phyloP scores from a whole-genome alignment of 2,329 filamentous ascomycete genomes.

The Blumeriella jaapii region DNA sequence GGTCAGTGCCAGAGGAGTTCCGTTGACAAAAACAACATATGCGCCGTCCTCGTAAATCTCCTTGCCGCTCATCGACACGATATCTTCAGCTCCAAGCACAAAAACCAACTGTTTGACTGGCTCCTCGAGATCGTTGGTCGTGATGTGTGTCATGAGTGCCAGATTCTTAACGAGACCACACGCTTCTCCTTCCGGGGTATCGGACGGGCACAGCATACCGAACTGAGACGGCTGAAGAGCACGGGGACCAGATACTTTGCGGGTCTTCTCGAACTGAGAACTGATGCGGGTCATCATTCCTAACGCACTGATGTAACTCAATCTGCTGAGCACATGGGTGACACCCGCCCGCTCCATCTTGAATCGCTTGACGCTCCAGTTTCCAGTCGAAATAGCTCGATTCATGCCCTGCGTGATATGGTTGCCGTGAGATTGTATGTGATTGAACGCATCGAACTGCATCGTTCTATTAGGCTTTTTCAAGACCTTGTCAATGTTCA shows the following conservation, averaged over 20 bases:
- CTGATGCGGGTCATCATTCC: slow-evolving; percentile 99
- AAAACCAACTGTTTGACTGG: slow-evolving; percentile 82
- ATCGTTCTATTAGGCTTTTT: slow-evolving; percentile 87
- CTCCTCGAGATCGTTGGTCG: slow-evolving; percentile 87
- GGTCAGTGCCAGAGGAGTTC: slow-evolving; percentile 83
- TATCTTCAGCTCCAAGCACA: slow-evolving; percentile 72
- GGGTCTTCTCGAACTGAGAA: slow-evolving; percentile 96
- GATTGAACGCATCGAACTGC: slow-evolving; percentile 74
- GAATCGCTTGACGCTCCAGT: slow-evolving; percentile 97
- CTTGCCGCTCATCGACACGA: slow-evolving; percentile 67
- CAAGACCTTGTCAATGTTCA: slow-evolving; percentile 88
- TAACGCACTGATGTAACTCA: slow-evolving; percentile 92
- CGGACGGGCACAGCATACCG: slow-evolving; percentile 93
- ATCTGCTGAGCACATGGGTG: slow-evolving; percentile 85
- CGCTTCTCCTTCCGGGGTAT: slow-evolving; percentile 96
- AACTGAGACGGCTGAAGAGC: slow-evolving; percentile 95
- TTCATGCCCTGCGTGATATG: slow-evolving; percentile 90
- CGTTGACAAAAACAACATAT: slow-evolving; percentile 91
- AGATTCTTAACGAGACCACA: slow-evolving; percentile 97
- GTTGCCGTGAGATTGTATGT: slow-evolving; percentile 74
- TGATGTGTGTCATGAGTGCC: slow-evolving; percentile 98
- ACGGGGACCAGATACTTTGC: slow-evolving; percentile 91
- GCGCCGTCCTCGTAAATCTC: slow-evolving; percentile 77
- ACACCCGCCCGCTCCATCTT: slow-evolving; percentile 97
- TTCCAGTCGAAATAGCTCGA: slow-evolving; percentile 90